phyloP scores from a whole-genome alignment of 2,329 filamentous ascomycete species.

The Nothopassalora personata region DNA sequence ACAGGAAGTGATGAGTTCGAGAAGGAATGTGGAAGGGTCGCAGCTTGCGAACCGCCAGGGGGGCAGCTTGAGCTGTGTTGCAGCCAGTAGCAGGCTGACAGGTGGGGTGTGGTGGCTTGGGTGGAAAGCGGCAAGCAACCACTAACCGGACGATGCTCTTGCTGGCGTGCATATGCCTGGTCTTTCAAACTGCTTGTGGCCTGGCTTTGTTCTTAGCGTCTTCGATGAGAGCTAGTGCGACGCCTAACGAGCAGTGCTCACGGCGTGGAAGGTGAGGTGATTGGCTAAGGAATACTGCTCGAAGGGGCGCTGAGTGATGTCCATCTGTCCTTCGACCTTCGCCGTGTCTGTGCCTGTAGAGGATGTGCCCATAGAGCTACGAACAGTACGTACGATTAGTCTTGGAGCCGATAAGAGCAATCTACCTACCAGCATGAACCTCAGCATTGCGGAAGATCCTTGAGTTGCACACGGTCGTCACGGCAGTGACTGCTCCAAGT shows the following conservation, averaged over 20 bases:
- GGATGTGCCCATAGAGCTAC: not conserved
- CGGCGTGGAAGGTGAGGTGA: not conserved
- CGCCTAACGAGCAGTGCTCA: not conserved
- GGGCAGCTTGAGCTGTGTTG: not conserved
- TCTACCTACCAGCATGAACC: not conserved
- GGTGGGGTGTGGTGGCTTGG: not conserved
- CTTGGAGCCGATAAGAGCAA: not conserved
- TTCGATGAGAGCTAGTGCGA: not conserved
- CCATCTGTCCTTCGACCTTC: not conserved
- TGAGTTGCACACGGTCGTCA: not conserved
- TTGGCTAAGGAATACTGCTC: not conserved
- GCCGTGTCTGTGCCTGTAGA: not conserved
- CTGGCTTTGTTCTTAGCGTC: not conserved
- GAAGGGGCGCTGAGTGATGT: not conserved
- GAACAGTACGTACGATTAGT: not conserved
- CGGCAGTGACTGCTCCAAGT: not conserved
- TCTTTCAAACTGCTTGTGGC: not conserved
- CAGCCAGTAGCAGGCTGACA: not conserved
- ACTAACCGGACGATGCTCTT: not conserved
- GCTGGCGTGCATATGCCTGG: not conserved
- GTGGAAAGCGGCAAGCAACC: not conserved
- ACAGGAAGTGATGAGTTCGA: not conserved
- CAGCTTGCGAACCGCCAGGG: not conserved
- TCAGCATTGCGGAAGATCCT: not conserved
- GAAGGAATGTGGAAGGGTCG: not conserved